A percentile compares a stretch with the other conserved stretches of the same genome.
These are phyloP conservation scores for Geopyxis carbonaria DNA, from an alignment of 495 filamentous ascomycete species.

Conservation along the genomic window DNA sequence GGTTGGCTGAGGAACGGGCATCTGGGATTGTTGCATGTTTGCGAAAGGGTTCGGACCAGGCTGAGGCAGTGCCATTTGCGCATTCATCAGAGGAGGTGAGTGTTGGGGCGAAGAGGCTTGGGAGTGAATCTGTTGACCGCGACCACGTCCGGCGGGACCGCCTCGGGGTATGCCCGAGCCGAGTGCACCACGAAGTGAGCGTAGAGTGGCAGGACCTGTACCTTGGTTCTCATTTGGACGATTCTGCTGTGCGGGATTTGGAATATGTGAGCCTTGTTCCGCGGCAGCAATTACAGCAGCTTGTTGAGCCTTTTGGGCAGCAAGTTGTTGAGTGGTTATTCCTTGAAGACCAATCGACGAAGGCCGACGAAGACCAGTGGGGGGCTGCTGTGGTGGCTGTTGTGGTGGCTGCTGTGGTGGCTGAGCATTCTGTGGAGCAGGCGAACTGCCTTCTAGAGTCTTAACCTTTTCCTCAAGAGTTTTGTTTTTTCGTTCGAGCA, in stretches of 20 bases:
- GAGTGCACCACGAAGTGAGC: conserved; percentile 19
- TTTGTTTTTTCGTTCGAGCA: conserved; percentile 55
- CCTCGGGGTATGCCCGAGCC: conserved; percentile 20
- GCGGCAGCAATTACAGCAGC: conserved; percentile 6
- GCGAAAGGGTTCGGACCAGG: conserved; percentile 8
- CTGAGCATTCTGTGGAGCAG: not conserved
- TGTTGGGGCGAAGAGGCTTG: conserved; percentile 11
- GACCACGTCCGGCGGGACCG: conserved; percentile 11
- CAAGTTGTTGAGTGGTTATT: not conserved
- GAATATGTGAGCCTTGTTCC: conserved; percentile 7
- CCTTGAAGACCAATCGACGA: not conserved
- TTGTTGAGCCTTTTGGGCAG: conserved; percentile 1
- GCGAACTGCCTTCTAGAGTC: conserved; percentile 54
- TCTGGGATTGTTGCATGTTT: conserved; percentile 11
- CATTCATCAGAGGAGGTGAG: too few species aligned
- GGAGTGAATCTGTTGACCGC: conserved; percentile 6
- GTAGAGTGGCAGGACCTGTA: conserved; percentile 17
- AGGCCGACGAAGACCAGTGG: conserved; percentile 5
- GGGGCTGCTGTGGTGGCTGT: not conserved
- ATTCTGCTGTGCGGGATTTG: conserved; percentile 7
- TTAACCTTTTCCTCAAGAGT: conserved; percentile 52
- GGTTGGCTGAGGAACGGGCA: conserved; percentile 10
- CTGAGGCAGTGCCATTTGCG: conserved; percentile 10
- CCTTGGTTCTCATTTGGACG: conserved; percentile 9
- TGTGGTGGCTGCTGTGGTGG: not conserved